Evolutionary conservation across 305 asterid species (phyloP), one percentile per base, ranked within the genome.

Genomic region (Withania somnifera): DNA sequence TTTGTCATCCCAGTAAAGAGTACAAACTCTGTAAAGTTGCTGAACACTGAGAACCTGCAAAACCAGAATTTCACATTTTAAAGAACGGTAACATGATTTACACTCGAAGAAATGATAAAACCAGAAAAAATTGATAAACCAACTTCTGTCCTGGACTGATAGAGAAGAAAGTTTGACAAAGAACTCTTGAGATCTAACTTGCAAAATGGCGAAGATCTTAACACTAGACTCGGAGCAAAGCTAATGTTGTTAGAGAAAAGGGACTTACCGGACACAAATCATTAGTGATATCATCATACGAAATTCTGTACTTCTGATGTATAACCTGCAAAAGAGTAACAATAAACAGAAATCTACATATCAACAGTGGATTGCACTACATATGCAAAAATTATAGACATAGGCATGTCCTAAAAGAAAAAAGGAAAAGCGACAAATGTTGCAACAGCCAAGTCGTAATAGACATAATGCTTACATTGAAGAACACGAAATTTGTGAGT

Each of bases 201-300:
- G 54, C 53, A 68, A 68, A 68, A 68, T 20, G 78, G 78, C 30
- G 17, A 69, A 64, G 73, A 64, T 64, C 26, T 38, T 40, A 73
- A 73, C 3, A 50, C 10, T 19, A 28, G 17, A 19, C 79, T 45
- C 38, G 6, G 19, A 56, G 22, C 6, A 73, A 34, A 47, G 56
- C 15, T 58, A 17, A 68, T 13, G 38, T 11, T 11, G 45, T 50
- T 30, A 19, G 51, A 81, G 38, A 52, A 82, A 77, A 40, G 58
- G 11, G 38, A 61, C 99, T 93, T 90, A 96, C 99, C n/a, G 99
- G 99, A 82, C 99, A 96, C 80, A 96, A 89, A 90, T 96, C 99
- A 85, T 91, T 91, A 78, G 90, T 91, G 83, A 96, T 94, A 89
- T 96, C 98, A 84, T 96, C 98, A 75, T 89, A 96, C 2, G 98